Evolutionary conservation across 2,329 filamentous ascomycete genomes (phyloP), one percentile per base, ranked within the genome.

Genomic region (Lachnellula hyalina): DNA sequence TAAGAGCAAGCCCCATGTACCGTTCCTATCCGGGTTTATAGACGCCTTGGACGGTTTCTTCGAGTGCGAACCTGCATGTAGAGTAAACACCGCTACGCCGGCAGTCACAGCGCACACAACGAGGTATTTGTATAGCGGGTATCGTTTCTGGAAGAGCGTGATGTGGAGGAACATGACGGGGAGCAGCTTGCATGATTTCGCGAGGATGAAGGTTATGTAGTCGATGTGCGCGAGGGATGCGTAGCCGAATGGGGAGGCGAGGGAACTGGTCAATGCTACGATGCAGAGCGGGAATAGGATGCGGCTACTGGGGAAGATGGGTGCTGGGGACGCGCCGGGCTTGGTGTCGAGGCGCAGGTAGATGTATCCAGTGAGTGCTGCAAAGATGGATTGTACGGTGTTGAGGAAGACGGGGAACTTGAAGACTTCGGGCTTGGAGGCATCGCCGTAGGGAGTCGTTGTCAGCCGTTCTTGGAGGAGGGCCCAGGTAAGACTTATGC

Each of bases 141-240:
- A 99, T 47, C 86, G 80, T 67, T 87, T 88, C 57, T 87, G 85
- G 77, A 96, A 99, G 47, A 99, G 74, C 45, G 91, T 93, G 67
- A 97, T 83, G 76, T 99, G 93, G 41, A 99, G 81, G 67, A 94
- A 86, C 94, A 99, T 97, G 68, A 99, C 94, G 2, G 94, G 94
- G n/a, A 99, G 84, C 19, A 99, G 82, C 77, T 99, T 99, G 86
- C 94, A 99, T 65, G 87, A 92, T 75, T 99, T 97, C 65, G 94
- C 93, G 42, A 99, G 87, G 64, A 96, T 89, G 74, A 96, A 97
- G 32, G 94, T 96, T 68, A 97, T 90, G 74, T 97, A 97, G 81
- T 97, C 94, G 73, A 97, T 91, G 72, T 97, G 91, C 38, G 87
- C 85, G 49, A 97, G 84, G 56, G 85, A 88, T 49, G 94, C 92